Percentiles rank a stretch among this genome's conserved stretches.
Conservation (phyloP, 495 filamentous ascomycete species). For the Halenospora varia region DNA sequence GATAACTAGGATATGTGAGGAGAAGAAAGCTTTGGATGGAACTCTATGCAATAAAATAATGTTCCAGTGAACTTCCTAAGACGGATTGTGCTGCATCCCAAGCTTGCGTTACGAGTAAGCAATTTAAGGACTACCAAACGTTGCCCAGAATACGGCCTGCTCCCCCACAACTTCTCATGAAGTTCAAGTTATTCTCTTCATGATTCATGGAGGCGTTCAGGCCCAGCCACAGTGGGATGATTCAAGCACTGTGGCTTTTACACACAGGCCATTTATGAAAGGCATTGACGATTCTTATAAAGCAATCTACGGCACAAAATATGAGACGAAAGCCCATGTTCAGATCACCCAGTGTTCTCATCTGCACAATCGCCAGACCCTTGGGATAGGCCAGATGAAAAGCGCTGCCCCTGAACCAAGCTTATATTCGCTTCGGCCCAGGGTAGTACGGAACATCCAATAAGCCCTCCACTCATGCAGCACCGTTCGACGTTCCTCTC, state of each 20-base stretch:
- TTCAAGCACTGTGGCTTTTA: too few species aligned
- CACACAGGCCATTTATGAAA: too few species aligned
- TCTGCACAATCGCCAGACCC: background rate
- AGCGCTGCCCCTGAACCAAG: background rate
- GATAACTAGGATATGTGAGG: background rate
- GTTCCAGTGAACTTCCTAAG: background rate
- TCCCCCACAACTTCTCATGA: too few species aligned
- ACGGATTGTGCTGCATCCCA: background rate
- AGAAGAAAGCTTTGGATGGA: background rate
- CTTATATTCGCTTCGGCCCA: background rate
- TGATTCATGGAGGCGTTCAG: too few species aligned
- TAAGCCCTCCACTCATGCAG: too few species aligned
- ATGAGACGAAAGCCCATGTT: background rate
- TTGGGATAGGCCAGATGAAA: background rate
- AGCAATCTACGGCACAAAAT: too few species aligned
- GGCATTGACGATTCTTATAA: too few species aligned
- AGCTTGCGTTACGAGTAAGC: background rate
- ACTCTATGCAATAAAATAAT: background rate
- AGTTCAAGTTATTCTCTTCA: too few species aligned
- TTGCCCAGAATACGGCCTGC: too few species aligned
- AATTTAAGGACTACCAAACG: background rate
- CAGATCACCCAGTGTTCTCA: background rate
- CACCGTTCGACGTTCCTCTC: too few species aligned
- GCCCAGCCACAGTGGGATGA: too few species aligned
- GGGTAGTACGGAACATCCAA: background rate